A percentile compares a stretch with the other conserved stretches of the same genome.
These are phyloP conservation scores for Clathrospora elynae DNA, from an alignment of 2,329 filamentous ascomycete genomes.

Conservation along the genomic window DNA sequence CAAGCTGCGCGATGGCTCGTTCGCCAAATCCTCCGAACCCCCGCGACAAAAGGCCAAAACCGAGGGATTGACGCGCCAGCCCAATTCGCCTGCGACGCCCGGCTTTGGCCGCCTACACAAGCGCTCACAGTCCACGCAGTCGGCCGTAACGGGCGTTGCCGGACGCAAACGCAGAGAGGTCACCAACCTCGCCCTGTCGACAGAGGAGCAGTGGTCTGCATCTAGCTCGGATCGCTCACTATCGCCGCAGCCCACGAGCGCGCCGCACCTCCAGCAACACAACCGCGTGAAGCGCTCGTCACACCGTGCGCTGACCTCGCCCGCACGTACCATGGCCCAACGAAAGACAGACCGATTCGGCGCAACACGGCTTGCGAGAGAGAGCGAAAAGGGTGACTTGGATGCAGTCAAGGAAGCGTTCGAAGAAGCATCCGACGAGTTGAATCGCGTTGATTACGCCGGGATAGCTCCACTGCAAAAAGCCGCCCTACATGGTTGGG, in stretches of 20 bases:
- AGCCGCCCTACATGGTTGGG: constrained; percentile 83
- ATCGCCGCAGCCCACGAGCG: constrained; percentile 38
- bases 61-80: constrained; percentile 43
- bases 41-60: constrained; percentile 49
- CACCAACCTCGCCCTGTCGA: constrained; percentile 36
- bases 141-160: constrained; percentile 33
- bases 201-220: constrained; percentile 43
- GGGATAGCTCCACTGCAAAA: constrained; percentile 97
- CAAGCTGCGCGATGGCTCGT: constrained; percentile 47
- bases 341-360: constrained; percentile 92
- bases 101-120: constrained; percentile 45
- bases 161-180: constrained; percentile 45
- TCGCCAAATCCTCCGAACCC: constrained; percentile 44
- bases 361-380: constrained; percentile 85
- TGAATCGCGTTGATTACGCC: constrained; percentile 89
- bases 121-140: constrained; percentile 48
- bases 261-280: constrained; percentile 47
- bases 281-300: constrained; percentile 64
- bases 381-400: constrained; percentile 83
- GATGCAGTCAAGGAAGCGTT: constrained; percentile 76
- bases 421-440: constrained; percentile 79
- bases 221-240: constrained; percentile 47
- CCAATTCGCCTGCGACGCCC: constrained; percentile 42
- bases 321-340: constrained; percentile 66
- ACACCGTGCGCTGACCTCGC: constrained; percentile 62